Base-by-base conservation (phyloP, 805 yeast species). In the Starmerella etchellsii region DNA sequence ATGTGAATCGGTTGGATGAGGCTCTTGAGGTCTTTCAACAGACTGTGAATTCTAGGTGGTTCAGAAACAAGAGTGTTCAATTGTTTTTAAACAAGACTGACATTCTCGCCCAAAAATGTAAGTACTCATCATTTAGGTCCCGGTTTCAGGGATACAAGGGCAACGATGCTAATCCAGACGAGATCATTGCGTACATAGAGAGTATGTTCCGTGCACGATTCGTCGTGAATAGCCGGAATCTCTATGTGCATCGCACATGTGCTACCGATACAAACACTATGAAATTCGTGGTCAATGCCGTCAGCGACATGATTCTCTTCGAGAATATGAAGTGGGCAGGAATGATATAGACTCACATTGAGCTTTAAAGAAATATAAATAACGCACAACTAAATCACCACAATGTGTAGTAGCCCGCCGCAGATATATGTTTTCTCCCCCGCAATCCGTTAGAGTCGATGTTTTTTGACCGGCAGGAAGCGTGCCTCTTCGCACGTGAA, bases 201-300 rank as follows among this genome's bases (percentile, higher is more conserved):
- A 64, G 65, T 31, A 62, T 73, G 37, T 82, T 85, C 51, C 54
- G 78, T 43, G 65, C 71, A 40, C 58, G 81, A 44, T 83, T 85
- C 57, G 65, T 73, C 46, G 58, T 70, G 3, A 70, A 74, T 25
- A 69, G 73, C 35, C 73, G 76, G 48, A 88, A 85, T n/a, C 71
- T 91, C 25, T 91, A 91, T 57, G 80, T 83, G 19, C 95, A 85
- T 62, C 66, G 85, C 49, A 91, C 98, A 1, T 85, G 96, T 63
- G 98, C 98, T 0, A 91, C 98, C 0, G 97, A 91, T 58, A 74
- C 93, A 0, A 68, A 73, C 41, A 73, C 85, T 23, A 91, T 91
- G 95, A 71, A 73, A 54, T 88, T 87, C 55, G 95, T 91, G 15
- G 67, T 91, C 42, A 73, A 81, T 3, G 95, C 97, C 0, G 95